These are phyloP conservation scores for Rhizoclosmatium sp. DNA, from an alignment of 192 early-diverging fungal genomes.

Conservation along the genomic window DNA sequence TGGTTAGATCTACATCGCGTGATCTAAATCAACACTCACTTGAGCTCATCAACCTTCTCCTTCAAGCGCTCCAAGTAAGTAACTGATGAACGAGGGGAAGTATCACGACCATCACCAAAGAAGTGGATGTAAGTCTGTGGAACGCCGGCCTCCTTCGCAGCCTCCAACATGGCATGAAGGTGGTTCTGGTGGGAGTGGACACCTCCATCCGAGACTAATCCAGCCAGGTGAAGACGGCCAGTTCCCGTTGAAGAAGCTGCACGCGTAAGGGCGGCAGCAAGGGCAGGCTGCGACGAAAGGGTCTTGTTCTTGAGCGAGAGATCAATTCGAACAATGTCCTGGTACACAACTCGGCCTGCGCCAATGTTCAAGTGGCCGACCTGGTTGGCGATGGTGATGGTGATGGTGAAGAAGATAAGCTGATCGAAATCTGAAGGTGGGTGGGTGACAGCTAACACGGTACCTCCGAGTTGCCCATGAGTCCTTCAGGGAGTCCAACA, in stretches of 20 bases:
- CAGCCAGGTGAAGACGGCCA: conserved; percentile 88
- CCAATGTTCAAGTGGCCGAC: conserved; percentile 99
- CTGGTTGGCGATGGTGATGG: background rate
- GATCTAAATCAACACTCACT: background rate
- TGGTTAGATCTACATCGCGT: too few relatives aligned
- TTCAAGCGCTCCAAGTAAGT: conserved; percentile 70
- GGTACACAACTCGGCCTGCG: conserved; percentile 97
- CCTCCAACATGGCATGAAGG: conserved; percentile 79
- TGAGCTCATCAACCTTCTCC: conserved; percentile 64
- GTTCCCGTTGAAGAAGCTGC: conserved; percentile 77
- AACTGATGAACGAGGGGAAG: conserved; percentile 84
- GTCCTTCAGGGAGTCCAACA: conserved; percentile 97
- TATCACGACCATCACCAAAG: conserved; percentile 98
- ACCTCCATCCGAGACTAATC: conserved; percentile 97
- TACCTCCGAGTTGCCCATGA: conserved; percentile 98
- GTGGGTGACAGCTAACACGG: background rate
- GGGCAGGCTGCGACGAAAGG: conserved; percentile 75
- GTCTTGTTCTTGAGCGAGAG: conserved; percentile 86
- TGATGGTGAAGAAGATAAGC: background rate
- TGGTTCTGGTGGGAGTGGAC: conserved; percentile 98
- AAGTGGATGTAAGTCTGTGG: conserved; percentile 92
- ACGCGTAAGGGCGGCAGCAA: conserved; percentile 82
- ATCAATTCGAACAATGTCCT: conserved; percentile 99
- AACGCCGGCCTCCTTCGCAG: conserved; percentile 86
- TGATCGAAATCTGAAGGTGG: background rate